Evolutionary conservation across 2,329 filamentous ascomycete species (phyloP).

Genomic region (Claviceps capensis): DNA sequence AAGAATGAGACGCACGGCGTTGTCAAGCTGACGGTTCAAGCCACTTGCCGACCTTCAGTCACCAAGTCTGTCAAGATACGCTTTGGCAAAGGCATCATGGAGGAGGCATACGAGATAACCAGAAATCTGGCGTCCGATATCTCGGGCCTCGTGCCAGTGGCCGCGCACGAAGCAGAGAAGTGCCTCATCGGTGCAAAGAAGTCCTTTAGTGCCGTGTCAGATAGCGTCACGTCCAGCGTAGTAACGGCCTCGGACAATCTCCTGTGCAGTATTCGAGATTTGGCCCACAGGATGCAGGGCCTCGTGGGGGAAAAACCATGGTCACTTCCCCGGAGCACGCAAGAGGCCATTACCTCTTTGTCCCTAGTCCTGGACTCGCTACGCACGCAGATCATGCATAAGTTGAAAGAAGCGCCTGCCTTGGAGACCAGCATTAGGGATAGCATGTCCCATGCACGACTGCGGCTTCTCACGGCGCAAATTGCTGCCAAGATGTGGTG

Average conservation of each 20-base stretch:
- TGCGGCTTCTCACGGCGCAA: constrained; percentile 38
- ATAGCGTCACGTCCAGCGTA: constrained; percentile 12
- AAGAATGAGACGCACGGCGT: constrained; percentile 42
- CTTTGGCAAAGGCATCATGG: constrained; percentile 37
- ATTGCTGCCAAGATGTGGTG: constrained; percentile 43
- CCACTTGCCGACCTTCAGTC: constrained; percentile 44
- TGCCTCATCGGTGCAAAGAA: constrained; percentile 21
- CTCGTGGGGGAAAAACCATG: constrained; percentile 11
- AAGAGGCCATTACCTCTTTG: constrained; percentile 9
- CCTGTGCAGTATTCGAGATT: constrained; percentile 11
- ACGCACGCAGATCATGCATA: constrained; percentile 21
- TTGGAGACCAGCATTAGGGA: constrained; percentile 2
- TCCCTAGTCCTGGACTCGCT: constrained; percentile 14
- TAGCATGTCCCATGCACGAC: constrained; percentile 11
- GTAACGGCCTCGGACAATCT: constrained; percentile 17
- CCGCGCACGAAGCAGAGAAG: constrained; percentile 25
- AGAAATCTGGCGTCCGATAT: constrained; percentile 29
- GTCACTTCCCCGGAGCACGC: constrained; percentile 8
- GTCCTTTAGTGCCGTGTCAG: constrained; percentile 18
- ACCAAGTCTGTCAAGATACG: constrained; percentile 48
- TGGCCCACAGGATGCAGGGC: constrained; percentile 11
- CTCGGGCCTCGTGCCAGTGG: constrained; percentile 25
- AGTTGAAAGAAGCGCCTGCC: not conserved
- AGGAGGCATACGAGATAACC: constrained; percentile 30
- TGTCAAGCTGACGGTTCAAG: constrained; percentile 43